Evolutionary conservation across 768 basidiomycete genomes (phyloP), one percentile per base, ranked within the genome.

Genomic region (Brasilioporus rufonigricans): DNA sequence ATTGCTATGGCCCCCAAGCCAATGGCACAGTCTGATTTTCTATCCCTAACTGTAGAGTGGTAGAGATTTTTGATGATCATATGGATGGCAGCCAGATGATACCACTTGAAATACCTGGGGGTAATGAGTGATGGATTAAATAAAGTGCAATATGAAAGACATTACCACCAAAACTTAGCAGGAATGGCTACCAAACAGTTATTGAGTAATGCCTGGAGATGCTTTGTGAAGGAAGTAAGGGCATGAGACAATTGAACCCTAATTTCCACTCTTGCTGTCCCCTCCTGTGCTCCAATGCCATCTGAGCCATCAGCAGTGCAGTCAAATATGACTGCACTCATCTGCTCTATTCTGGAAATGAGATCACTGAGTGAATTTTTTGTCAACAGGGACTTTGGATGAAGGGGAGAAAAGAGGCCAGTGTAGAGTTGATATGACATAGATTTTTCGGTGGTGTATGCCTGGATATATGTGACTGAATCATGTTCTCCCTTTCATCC

Each of bases 391-490:
- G 12, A 4, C 23, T 27, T 16, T 12, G 46, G 32, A 1, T 41
- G 13, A 0, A 13, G 12, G 0, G 14, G 3, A 10, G 46, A 19
- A 11, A 51, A 59, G 1, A 59, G 18, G 5, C 51, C 50, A 0
- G 23, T n/a, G 14, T 60, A 56, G 1, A 29, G 41, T 16, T 57
- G 48, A 21, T 60, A 60, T 2, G 46, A 19, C 10, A 54, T 21
- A 0, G 49, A 14, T n/a, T 60, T 60, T 23, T 60, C 56, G 1
- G 59, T 57, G 0, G 44, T 57, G 10, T 60, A 60, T 0, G 56
- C 56, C 12, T 57, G 52, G 6, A 60, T 48, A 10, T 51, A 60
- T 5, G 5, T 8, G 11, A 58, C 48, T 1, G 33, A 2, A 23
- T 50, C 48, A 2, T 3, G 9, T 21, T 23, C 16, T 3, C 26